Base-by-base conservation (phyloP, 2,329 filamentous ascomycete species). In the Colletotrichum costaricense region DNA sequence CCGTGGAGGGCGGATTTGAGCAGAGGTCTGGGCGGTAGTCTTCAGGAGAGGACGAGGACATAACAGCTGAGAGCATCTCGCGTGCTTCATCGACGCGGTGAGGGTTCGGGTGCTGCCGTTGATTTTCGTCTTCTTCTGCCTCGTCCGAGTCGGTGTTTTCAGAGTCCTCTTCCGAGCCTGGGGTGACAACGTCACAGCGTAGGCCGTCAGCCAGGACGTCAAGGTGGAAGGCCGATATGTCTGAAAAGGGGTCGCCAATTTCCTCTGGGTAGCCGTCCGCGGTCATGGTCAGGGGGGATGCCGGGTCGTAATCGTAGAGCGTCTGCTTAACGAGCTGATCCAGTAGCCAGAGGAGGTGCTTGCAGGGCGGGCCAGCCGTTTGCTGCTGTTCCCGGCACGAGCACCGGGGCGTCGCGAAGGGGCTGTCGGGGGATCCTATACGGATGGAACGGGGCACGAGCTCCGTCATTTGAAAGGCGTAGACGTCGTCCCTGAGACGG, bases 401-500 rank as follows among this genome's bases (percentile, higher is more conserved):
- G 79, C 88, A 90, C 22, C 78, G 82, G 5, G 88, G 83, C 1
- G 77, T 77, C 2, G 85, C 80, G 60, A 82, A 83, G 42, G 78
- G 82, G 73, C 84, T 84, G 35, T 79, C 78, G 0, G 82, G 78
- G 2, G 83, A 81, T 2, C 86, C 85, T 35, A 89, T 87, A 54
- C 88, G 84, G 55, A 90, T 83, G 22, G 86, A 87, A 12, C 86
- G 85, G 16, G 87, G 87, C 30, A 88, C 86, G 2, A 86, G 80
- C 78, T 90, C 89, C 4, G 87, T 87, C 81, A 91, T 85, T 76
- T 89, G 85, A 72, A 90, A 90, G 60, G 88, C 86, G 69, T 88
- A 89, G 24, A 87, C 86, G 72, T 86, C 77, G 28, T 85, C 83
- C 56, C 85, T 82, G 54, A 84, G 82, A 26, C 85, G 84, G 72